Percentiles rank a stretch among this genome's conserved stretches.
phyloP scores from a whole-genome alignment of 257 asterid species.

The Handroanthus guayacan region DNA sequence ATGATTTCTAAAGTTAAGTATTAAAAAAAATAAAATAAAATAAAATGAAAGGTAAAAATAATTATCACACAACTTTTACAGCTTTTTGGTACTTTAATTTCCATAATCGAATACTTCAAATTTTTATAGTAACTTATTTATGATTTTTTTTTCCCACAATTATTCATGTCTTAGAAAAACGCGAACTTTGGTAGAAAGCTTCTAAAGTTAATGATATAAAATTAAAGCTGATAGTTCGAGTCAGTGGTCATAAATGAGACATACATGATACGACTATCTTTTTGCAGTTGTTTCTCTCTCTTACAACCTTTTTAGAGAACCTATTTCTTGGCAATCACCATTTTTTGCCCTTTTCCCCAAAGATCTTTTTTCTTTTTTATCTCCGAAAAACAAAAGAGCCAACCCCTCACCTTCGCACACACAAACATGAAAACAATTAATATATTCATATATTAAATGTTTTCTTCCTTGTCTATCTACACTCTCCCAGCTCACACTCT shows the following conservation, averaged over 20 bases:
- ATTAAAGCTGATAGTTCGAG: neutral
- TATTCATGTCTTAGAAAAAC: no score
- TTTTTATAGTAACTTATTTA: no score
- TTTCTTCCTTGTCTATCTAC: conserved; percentile 36
- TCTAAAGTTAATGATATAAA: neutral
- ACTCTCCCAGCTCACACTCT: conserved; percentile 51
- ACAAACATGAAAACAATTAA: conserved; percentile 32
- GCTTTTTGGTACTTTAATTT: no score
- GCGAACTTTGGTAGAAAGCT: no score
- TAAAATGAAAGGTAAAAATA: no score
- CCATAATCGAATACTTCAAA: no score
- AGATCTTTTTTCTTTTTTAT: conserved; percentile 19
- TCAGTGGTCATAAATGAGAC: conserved; percentile 19
- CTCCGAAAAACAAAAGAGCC: conserved; percentile 14
- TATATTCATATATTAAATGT: conserved; percentile 36
- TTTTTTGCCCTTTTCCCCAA: conserved; percentile 24
- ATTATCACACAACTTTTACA: no score
- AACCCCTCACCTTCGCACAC: conserved; percentile 35
- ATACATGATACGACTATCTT: neutral
- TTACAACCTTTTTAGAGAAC: neutral
- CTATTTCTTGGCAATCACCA: conserved; percentile 32
- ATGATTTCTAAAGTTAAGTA: no score
- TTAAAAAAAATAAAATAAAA: no score
- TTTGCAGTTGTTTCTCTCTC: neutral
- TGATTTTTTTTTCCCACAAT: no score